Conservation (phyloP, 148 eudicot species). For the Nepenthes gracilis region DNA sequence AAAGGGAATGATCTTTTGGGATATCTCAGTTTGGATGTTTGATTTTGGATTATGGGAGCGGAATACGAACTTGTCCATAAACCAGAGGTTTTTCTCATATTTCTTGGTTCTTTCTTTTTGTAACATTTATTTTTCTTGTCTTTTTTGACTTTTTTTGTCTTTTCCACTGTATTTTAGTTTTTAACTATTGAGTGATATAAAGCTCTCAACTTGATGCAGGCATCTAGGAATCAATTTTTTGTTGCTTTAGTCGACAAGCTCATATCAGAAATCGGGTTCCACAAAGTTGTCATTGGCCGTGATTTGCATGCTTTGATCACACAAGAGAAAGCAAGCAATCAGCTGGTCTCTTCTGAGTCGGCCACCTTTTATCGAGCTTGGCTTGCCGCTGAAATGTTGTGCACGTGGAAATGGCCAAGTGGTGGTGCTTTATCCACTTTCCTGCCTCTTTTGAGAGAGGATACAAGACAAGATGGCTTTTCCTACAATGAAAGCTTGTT, state of each 20-base stretch:
- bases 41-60: too few species aligned
- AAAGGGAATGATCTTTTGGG: too few species aligned
- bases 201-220: conserved; percentile 28
- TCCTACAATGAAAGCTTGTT: conserved; percentile 18
- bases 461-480: conserved; percentile 23
- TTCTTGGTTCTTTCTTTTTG: too few species aligned
- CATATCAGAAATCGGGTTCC: conserved; percentile 49
- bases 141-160: neutral
- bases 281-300: conserved; percentile 39
- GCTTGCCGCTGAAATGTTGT: conserved; percentile 91
- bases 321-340: conserved; percentile 16
- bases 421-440: conserved; percentile 66
- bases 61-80: too few species aligned
- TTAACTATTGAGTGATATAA: neutral
- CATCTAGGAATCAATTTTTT: conserved; percentile 28
- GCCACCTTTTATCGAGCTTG: conserved; percentile 49
- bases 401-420: conserved; percentile 86
- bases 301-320: conserved; percentile 13
- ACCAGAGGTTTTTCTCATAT: too few species aligned
- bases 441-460: conserved; percentile 44
- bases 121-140: neutral
- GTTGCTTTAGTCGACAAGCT: conserved; percentile 65
- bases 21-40: too few species aligned
- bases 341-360: conserved; percentile 18
- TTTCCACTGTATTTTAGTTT: neutral